A percentile compares a stretch with the other conserved stretches of the same genome.
Conservation (phyloP, 164 flowering plant genomes). For the Kalanchoe fedtschenkoi region DNA sequence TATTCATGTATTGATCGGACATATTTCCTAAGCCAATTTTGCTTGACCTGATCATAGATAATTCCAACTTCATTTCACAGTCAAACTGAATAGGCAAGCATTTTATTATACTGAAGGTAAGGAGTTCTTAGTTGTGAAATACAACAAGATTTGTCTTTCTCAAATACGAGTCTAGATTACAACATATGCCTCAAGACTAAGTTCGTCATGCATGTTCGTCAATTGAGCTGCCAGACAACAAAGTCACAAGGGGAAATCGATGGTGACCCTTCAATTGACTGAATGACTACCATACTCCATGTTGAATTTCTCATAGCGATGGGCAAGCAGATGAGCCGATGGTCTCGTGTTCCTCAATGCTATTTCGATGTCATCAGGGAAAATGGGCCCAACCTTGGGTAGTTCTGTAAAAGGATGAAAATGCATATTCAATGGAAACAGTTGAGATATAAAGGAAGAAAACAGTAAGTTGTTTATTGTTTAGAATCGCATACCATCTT, state of each 20-base stretch:
- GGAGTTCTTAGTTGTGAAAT: no score
- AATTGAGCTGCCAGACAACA: neutral
- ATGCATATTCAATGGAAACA: neutral
- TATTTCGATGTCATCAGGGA: constrained; percentile 47
- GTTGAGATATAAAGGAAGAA: neutral
- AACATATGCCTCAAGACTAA: no score
- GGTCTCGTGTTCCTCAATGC: constrained; percentile 93
- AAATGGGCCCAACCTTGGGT: constrained; percentile 77
- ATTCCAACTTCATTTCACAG: no score
- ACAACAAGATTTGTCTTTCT: no score
- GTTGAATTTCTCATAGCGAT: constrained; percentile 83
- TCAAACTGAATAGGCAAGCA: no score
- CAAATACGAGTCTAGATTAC: no score
- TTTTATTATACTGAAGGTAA: no score
- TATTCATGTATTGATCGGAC: no score
- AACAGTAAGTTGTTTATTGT: neutral
- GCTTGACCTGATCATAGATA: no score
- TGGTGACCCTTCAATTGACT: constrained; percentile 34
- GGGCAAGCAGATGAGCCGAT: constrained; percentile 93
- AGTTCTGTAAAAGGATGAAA: constrained; percentile 39
- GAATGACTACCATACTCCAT: constrained; percentile 89
- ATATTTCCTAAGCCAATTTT: no score
- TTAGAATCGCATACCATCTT: constrained; percentile 52
- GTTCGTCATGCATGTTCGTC: no score
- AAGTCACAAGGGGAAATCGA: neutral